A percentile compares a stretch with the other conserved stretches of the same genome.
Conservation (phyloP, 208 protist species). For the Trypanosoma scelopori region DNA sequence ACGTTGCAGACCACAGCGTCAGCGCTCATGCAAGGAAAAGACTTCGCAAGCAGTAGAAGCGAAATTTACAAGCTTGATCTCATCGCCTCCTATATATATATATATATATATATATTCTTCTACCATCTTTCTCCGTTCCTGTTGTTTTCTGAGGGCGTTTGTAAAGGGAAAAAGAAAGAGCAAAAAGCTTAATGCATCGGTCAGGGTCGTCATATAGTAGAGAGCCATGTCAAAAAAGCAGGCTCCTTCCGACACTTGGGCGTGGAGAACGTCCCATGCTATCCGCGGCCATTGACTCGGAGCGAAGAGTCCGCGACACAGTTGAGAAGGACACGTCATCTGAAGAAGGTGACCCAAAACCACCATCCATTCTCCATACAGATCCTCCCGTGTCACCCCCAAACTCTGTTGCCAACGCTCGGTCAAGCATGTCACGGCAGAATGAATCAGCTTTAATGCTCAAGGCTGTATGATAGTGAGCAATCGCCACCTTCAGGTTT, state of each 20-base stretch:
- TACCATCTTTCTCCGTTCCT: too few relatives aligned
- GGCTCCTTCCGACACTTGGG: slow-evolving; percentile 59
- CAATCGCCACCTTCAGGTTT: slow-evolving; percentile 74
- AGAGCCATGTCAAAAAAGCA: slow-evolving; percentile 16
- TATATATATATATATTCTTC: too few relatives aligned
- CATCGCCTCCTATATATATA: too few relatives aligned
- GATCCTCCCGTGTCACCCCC: slow-evolving; percentile 37
- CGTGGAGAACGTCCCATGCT: slow-evolving; percentile 46
- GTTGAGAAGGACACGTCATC: slow-evolving; percentile 76
- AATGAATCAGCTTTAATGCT: slow-evolving; percentile 88
- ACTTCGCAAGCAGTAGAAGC: too few relatives aligned
- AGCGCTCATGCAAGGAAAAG: background rate
- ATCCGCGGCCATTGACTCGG: slow-evolving; percentile 46
- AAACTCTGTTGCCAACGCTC: slow-evolving; percentile 72
- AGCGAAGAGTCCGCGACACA: slow-evolving; percentile 49
- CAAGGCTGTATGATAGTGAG: slow-evolving; percentile 84
- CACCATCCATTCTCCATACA: slow-evolving; percentile 37
- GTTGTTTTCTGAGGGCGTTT: background rate
- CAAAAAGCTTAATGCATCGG: background rate
- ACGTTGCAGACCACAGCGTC: too few relatives aligned
- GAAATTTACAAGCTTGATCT: too few relatives aligned
- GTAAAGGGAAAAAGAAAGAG: background rate
- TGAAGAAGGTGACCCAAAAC: slow-evolving; percentile 36
- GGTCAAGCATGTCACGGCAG: slow-evolving; percentile 78
- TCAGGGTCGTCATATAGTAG: background rate